Evolutionary conservation across 768 basidiomycete genomes (phyloP), one percentile per base, ranked within the genome.

Genomic region (Collybia sordida): DNA sequence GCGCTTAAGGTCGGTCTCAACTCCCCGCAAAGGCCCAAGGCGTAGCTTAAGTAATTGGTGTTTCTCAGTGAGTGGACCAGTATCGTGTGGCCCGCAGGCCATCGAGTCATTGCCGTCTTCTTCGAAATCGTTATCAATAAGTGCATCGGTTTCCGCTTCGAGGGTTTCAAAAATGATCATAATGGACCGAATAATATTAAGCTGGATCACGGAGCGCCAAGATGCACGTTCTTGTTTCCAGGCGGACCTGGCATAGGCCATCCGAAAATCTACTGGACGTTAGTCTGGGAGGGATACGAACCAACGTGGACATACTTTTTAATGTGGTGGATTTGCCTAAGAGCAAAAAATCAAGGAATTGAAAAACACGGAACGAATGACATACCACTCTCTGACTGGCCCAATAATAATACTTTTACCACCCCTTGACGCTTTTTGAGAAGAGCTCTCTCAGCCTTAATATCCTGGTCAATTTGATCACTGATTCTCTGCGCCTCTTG

Each of bases 171-270:
- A 72, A 54, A 91, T 82, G 59, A 67, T 71, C 40, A 82, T 76
- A 44, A 89, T 72, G 39, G 83, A 82, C 6, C 80, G 82, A 42
- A 90, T 75, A 60, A 91, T 79, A 65, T 91, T 91, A 48, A 91
- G 83, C 52, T 89, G 88, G 45, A 91, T 80, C 51, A 91, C 84
- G 1, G 85, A 70, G 24, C 83, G 77, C 89, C 89, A 91, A 8
- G 83, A 84, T 1, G 73, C 72, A 35, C 85, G 82, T 61, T 90
- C 88, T 18, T 73, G 72, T 34, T 70, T 68, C 84, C 85, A 89
- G 25, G 77, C 76, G 6, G 71, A 70, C 15, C 71, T 72, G 7
- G 85, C 82, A 56, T 83, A 88, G 49, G 74, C 77, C 69, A 88
- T 75, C 35, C 85, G 84, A 57, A 89, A 87, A 59, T 88, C 87